Conservation (phyloP, 2,329 filamentous ascomycete species). For the Cladosporium sp. region DNA sequence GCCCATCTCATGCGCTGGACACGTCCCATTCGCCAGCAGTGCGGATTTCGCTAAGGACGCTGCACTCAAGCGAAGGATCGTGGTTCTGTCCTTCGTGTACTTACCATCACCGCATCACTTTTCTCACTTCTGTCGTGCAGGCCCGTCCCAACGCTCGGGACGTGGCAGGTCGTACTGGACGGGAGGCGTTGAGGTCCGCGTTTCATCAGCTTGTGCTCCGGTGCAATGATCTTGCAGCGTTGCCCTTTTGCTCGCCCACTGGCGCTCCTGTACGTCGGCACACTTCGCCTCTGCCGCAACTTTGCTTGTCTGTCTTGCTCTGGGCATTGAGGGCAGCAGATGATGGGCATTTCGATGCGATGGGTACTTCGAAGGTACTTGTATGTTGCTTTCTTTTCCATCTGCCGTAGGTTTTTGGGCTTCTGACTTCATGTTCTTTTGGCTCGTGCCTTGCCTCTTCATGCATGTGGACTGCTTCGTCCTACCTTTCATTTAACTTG, state of each 20-base stretch:
- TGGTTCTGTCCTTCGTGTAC: no score
- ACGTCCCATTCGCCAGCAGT: conserved; percentile 1
- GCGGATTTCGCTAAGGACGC: conserved; percentile 5
- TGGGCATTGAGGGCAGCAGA: background rate
- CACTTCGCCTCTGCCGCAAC: conserved; percentile 6
- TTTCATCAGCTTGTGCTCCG: conserved; percentile 5
- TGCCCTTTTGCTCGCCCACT: background rate
- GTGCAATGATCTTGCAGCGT: conserved; percentile 7
- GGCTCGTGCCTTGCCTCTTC: conserved; percentile 12
- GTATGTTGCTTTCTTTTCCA: background rate
- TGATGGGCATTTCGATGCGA: no score
- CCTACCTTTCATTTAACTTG: conserved; percentile 11
- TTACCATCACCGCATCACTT: no score
- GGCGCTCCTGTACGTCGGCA: background rate
- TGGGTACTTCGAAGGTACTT: background rate
- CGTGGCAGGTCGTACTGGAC: conserved; percentile 11
- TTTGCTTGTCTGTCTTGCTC: background rate
- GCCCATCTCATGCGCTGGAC: background rate
- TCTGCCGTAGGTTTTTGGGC: background rate
- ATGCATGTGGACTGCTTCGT: conserved; percentile 7
- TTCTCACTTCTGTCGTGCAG: background rate
- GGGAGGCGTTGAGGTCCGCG: background rate
- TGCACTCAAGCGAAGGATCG: background rate
- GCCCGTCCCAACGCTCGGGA: conserved; percentile 3
- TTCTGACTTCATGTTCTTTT: background rate